Evolutionary conservation across 345 rosid genomes (phyloP), one percentile per base, ranked within the genome.

Genomic region (Eucalyptus curtisii): DNA sequence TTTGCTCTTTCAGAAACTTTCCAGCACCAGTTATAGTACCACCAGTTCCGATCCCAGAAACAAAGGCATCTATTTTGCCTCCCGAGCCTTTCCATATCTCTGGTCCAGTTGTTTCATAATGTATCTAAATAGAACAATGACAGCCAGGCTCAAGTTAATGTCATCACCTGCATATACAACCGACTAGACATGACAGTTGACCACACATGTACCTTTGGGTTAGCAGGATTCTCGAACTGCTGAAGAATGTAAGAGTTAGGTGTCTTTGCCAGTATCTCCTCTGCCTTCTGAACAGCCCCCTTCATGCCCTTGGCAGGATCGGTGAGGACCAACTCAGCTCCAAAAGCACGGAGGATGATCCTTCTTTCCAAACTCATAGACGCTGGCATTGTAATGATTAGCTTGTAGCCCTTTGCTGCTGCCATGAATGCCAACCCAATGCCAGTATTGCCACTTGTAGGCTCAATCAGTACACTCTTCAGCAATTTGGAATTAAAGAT

Each of bases 361-460:
- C 98, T 95, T 92, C 99, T 95, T 90, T 97, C 99, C 24, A 94
- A 88, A 93, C 97, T 96, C 99, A 95, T 97, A 11, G 99, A 94
- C 87, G 99, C 97, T 84, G 99, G 99, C 99, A 97, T 96, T 19
- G 98, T 95, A 81, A 97, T 95, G 85, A 96, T 94, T 87, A 95
- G 96, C 93, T 88, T 94, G 90, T 97, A 97, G 30, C 95, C 93
- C 91, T 97, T 97, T 22, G 98, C 98, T 61, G 99, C 98, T 10
- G 99, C 99, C 90, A 97, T 93, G 92, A 97, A 96, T 8, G 99
- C 99, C 90, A 97, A 93, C 45, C 98, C 99, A 64, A 97, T 96
- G 87, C 99, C 99, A 11, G 99, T 97, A 89, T 97, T 96, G 89
- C 99, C 99, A 90, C 99, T 97, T n/a, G 99, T 97, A 20, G 98